Evolutionary conservation across 768 basidiomycete species (phyloP), one percentile per base, ranked within the genome.

Genomic region (Antrodiella citrinella): DNA sequence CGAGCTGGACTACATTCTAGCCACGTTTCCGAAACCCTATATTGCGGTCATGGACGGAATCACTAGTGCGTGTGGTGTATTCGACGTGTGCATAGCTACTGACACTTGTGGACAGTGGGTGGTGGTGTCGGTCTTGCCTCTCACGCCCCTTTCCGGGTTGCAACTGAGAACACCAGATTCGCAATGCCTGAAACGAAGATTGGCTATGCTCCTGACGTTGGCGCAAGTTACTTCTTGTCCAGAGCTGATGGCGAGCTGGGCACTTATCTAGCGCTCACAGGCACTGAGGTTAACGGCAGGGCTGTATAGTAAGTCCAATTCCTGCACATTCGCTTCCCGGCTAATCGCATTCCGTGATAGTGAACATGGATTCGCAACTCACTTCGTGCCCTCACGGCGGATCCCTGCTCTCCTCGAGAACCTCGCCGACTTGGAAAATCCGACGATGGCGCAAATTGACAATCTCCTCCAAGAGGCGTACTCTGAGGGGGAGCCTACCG

Each of bases 121-220:
- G 96, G 96, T 48, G 96, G 96, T 45, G 90, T 87, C 19, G 96
- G 96, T 35, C 80, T 99, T 44, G 74, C 81, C 35, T 80, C 84
- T 10, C 78, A 84, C 51, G 95, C 94, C 3, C 78, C 84, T 0
- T 93, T 98, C 68, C 79, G 96, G 53, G 78, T 99, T 50, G 94
- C 94, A 3, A 98, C 95, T 2, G 92, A 95, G 65, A 87, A 86
- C 22, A 96, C 94, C 0, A 51, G 77, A 1, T 89, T 97, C 64
- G 86, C 92, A 4, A 98, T 98, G 96, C 96, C 96, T 13, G 96
- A 99, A 71, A 92, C 89, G 11, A 88, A 86, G 60, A 92, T 93
- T 59, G 88, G 86, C 41, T 91, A 89, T 62, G 81, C 71, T 55
- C 94, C 95, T 23, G 95, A 99, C 67, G 94, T 99, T 21, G 96